phyloP scores from a whole-genome alignment of 805 yeast species.

The Candida morakotiae region DNA sequence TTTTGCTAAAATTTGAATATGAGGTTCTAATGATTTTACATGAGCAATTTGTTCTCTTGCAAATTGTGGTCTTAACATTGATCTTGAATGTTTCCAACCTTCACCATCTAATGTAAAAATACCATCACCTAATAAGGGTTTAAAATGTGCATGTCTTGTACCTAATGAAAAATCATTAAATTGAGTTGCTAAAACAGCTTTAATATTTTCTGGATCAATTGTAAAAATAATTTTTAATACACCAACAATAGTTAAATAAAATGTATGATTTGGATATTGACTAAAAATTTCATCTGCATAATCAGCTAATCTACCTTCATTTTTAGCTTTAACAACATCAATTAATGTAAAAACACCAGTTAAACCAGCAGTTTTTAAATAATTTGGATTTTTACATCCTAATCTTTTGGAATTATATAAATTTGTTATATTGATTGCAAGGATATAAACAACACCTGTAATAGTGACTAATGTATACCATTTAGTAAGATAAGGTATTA shows the following conservation, averaged over 20 bases:
- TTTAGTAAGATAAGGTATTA: slow-evolving; percentile 8
- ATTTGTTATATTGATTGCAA: slow-evolving; percentile 1
- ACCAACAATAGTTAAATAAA: slow-evolving; percentile 12
- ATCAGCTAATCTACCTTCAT: slow-evolving; percentile 22
- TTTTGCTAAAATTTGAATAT: slow-evolving; percentile 21
- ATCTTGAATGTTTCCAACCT: slow-evolving; percentile 38
- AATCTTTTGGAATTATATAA: slow-evolving; percentile 2
- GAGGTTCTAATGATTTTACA: slow-evolving; percentile 30
- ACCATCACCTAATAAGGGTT: slow-evolving; percentile 34
- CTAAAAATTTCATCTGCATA: slow-evolving; percentile 11
- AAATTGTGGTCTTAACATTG: slow-evolving; percentile 36
- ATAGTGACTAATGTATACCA: slow-evolving; percentile 8
- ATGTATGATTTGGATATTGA: slow-evolving; percentile 7
- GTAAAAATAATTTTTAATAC: slow-evolving; percentile 20
- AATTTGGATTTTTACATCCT: slow-evolving; percentile 7
- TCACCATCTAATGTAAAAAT: slow-evolving; percentile 34
- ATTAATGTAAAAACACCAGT: slow-evolving; percentile 10
- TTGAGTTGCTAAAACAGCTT: slow-evolving; percentile 35
- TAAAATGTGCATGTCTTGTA: slow-evolving; percentile 26
- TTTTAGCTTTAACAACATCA: slow-evolving; percentile 14
- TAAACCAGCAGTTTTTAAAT: slow-evolving; percentile 4
- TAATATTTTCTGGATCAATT: slow-evolving; percentile 33
- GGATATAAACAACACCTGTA: slow-evolving; percentile 2
- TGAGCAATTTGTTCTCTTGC: slow-evolving; percentile 36
- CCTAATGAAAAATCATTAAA: slow-evolving; percentile 34